Evolutionary conservation across 2,329 filamentous ascomycete genomes (phyloP), one percentile per base, ranked within the genome.

Genomic region (Scedosporium aurantiacum): DNA sequence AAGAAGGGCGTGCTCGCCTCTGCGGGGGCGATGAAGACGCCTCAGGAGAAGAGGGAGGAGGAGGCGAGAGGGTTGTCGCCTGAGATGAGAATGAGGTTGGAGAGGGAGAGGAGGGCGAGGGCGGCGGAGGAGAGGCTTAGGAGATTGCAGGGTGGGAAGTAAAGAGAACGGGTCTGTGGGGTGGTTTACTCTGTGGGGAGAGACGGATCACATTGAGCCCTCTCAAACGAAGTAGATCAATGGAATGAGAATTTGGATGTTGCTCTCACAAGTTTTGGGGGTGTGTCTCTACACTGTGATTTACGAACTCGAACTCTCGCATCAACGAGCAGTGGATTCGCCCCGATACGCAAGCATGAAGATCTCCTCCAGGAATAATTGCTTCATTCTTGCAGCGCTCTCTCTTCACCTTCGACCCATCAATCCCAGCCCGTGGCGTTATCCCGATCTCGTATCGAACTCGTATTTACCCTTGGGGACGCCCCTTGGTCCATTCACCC

Each of bases 61-160:
- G 91, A 97, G 72, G 82, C 82, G 57, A 84, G 90, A 65, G 92
- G 93, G 0, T 78, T 97, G 76, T 95, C 90, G 50, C 86, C 90
- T 0, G 93, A 97, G 75, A 92, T 94, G 83, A 84, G 86, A 71
- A 83, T 86, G 82, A 85, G 83, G 70, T 73, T 97, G 60, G 94
- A 97, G 72, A 80, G 94, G 67, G 94, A 99, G 75, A 80, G 91
- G 67, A 87, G 93, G 69, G 94, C 94, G 3, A 84, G 93, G 68
- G 94, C 94, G 7, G 93, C 92, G 0, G 94, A 97, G 74, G 92
- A 93, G 76, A 84, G 93, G 70, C 80, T 97, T 63, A 85, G 82
- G 74, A 80, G 81, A 68, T 79, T 91, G 81, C 81, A 84, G 67
- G 75, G n/a, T n/a, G n/a, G 68, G 23, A 60, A 52, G 47, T 60